Evolutionary conservation across 176 grass and related monocot species (phyloP), one percentile per base, ranked within the genome.

Genomic region (Eleusine coracana): DNA sequence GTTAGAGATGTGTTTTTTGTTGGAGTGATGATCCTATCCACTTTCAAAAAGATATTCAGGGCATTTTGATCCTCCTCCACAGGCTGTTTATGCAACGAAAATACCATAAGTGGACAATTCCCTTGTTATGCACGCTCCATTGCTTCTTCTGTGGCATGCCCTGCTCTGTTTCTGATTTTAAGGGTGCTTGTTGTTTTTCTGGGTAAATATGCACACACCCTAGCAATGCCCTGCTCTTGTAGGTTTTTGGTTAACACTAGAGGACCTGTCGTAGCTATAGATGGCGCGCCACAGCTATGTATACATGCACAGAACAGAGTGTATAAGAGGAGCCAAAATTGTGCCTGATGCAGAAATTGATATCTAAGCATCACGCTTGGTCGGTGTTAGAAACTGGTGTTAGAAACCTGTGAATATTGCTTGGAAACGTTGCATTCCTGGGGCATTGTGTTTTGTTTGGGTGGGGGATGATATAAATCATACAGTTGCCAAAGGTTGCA

Each of bases 1-100:
- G 76, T 70, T 89, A 87, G 74, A 76, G 83, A 82, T 73, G 44
- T 74, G 69, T 70, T 72, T 79, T 50, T 88, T 54, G 68, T 73
- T n/a, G 66, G 31, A 85, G 63, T 34, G 31, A 34, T 68, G 67
- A 55, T 76, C 61, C n/a, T n/a, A 86, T 89, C 58, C 11, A 17
- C 72, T 79, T 78, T 80, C 83, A 65, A 82, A 73, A 82, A 83
- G 31, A 56, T 66, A 76, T 63, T 78, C 8, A 9, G 17, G 21
- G 70, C 80, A 83, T 65, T 81, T 78, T 21, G 1, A 86, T 75
- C 79, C 79, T 83, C 78, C 68, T 79, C 39, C 62, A 78, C 21
- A 18, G 70, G 55, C 54, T 75, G 71, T 85, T 65, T 85, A 64
- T 83, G 78, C 78, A 92, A 70, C 3, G 13, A 55, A 79, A 82